Base-by-base conservation (phyloP, 208 protist species). In the Borovskyia barvae region DNA sequence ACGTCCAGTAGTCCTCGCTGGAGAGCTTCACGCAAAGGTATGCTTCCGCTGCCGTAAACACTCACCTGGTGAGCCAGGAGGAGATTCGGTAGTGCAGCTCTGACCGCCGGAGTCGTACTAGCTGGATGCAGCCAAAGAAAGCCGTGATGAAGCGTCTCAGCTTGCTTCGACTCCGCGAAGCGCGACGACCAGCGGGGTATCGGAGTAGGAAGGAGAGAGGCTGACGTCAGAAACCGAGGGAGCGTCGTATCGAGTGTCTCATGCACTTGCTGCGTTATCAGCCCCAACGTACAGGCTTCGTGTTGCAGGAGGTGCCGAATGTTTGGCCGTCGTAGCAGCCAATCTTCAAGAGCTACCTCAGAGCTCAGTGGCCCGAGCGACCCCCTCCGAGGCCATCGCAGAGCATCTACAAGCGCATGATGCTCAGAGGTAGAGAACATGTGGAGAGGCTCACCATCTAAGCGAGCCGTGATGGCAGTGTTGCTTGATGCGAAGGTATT, bases 61-160 rank as follows among this genome's bases (percentile, higher is more conserved):
- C 58, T 58, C 7, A 92, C 46, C 26, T 73, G 52, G 41, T 81
- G 76, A 8, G 72, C 67, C 32, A 60, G 53, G 15, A 96, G 62
- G 19, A 74, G 66, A 9, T 36, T 43, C 12, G 78, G 59, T 8
- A 95, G 29, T 28, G 68, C 73, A 19, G 65, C 66, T 3, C 60
- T 33, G 0, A 93, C 67, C 32, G 53, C 52, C 1, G 69, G 25
- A 4, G 69, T 93, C 28, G 63, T 57, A 19, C 75, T 80, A 54
- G 79, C 73, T 11, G 90, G 90, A 51, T 92, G 83, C 36, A 95
- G 59, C 78, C 87, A 93, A 20, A 95, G 11, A 43, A 95, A 90
- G 15, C 76, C 90, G 47, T 89, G 77, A 49, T 92, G 87, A 50
- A 76, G 69, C 36, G 39, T 35, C 52, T 53, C 40, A 57, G 48